These are phyloP conservation scores for Yamadazyma sp. DNA, from an alignment of 805 yeast species.

Conservation along the genomic window DNA sequence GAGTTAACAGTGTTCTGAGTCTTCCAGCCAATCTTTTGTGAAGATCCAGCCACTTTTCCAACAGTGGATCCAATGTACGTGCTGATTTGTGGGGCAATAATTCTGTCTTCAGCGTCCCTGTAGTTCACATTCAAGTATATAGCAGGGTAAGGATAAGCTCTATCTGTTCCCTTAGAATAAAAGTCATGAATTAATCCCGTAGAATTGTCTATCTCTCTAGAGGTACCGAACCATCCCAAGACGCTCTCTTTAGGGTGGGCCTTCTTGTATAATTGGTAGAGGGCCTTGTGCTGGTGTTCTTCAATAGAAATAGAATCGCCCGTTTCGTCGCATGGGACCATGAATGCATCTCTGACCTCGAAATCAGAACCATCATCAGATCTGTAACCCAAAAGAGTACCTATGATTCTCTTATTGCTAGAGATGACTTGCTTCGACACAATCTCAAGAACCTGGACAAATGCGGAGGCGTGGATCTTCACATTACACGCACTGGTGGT, in stretches of 20 bases:
- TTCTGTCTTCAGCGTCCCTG: conserved; percentile 44
- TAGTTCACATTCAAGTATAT: conserved; percentile 74
- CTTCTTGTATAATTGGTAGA: conserved; percentile 69
- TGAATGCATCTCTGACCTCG: conserved; percentile 71
- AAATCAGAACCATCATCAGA: conserved; percentile 80
- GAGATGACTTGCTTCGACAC: conserved; percentile 50
- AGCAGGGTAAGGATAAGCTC: conserved; percentile 75
- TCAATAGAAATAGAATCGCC: conserved; percentile 74
- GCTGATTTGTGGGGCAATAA: conserved; percentile 53
- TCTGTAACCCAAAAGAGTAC: conserved; percentile 77
- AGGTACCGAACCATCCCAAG: conserved; percentile 81
- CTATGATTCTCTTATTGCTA: conserved; percentile 61
- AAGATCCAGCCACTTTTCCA: conserved; percentile 39
- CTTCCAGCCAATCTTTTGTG: conserved; percentile 39
- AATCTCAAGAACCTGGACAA: conserved; percentile 75
- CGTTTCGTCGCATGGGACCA: conserved; percentile 78
- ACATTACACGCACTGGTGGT: conserved; percentile 52
- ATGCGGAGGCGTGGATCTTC: conserved; percentile 64
- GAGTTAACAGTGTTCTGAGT: conserved; percentile 31
- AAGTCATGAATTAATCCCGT: conserved; percentile 80
- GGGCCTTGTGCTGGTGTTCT: conserved; percentile 69
- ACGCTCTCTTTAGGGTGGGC: conserved; percentile 77
- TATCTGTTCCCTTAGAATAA: conserved; percentile 65
- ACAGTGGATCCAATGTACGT: conserved; percentile 80
- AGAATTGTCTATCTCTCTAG: conserved; percentile 62